Conservation (phyloP, 2,329 filamentous ascomycete genomes). For the Talaromyces sp. region DNA sequence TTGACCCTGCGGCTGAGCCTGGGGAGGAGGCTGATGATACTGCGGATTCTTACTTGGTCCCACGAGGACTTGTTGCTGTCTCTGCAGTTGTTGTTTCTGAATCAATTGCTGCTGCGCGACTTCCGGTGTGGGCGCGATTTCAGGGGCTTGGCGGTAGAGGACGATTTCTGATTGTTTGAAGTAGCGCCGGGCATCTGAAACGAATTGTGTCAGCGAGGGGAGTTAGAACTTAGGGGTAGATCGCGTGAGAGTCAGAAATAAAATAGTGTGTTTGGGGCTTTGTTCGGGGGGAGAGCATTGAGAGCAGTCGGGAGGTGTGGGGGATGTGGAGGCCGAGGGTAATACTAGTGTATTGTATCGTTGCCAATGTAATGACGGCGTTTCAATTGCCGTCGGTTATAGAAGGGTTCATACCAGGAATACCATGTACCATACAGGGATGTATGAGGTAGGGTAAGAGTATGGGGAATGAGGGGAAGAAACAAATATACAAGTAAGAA, state of each 20-base stretch:
- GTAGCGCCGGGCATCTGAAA: slow-evolving; percentile 83
- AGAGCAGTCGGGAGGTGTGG: slow-evolving; percentile 6
- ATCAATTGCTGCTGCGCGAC: slow-evolving; percentile 43
- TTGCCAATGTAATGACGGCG: background rate
- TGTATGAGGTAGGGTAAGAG: slow-evolving; percentile 8
- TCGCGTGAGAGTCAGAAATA: slow-evolving; percentile 5
- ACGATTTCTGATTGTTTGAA: slow-evolving; percentile 99
- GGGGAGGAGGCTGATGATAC: slow-evolving; percentile 14
- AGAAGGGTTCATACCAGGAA: slow-evolving; percentile 22
- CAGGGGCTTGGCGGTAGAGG: slow-evolving; percentile 74
- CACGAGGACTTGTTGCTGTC: slow-evolving; percentile 18
- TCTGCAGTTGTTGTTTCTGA: slow-evolving; percentile 38
- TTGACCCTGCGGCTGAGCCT: slow-evolving; percentile 2
- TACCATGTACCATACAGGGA: slow-evolving; percentile 2
- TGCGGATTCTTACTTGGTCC: slow-evolving; percentile 20
- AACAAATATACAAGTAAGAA: slow-evolving; percentile 9
- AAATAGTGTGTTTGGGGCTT: background rate
- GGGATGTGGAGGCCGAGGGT: slow-evolving; percentile 10
- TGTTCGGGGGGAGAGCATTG: background rate
- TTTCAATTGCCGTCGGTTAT: slow-evolving; percentile 41
- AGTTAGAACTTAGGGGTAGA: background rate
- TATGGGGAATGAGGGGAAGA: slow-evolving; percentile 22
- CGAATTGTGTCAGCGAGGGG: background rate
- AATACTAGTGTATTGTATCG: slow-evolving; percentile 8
- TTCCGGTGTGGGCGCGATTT: slow-evolving; percentile 43